phyloP scores from a whole-genome alignment of 306 rosid genomes.

The Lathyrus sativus region DNA sequence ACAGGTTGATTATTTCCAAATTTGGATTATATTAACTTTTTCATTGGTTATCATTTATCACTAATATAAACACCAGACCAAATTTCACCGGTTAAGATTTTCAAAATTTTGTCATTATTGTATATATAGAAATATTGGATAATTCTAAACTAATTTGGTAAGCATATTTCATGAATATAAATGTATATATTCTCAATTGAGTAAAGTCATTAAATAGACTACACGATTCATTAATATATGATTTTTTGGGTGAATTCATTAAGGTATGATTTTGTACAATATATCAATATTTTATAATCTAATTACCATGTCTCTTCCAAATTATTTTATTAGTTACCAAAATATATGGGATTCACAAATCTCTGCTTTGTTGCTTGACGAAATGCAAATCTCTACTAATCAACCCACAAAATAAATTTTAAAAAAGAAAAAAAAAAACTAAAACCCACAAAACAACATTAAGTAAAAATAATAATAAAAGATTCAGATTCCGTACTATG shows the following conservation, averaged over 20 bases:
- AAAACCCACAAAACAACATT: too few species aligned
- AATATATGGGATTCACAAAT: not conserved
- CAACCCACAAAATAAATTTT: too few species aligned
- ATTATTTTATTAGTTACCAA: slow-evolving; percentile 28
- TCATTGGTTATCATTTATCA: slow-evolving; percentile 24
- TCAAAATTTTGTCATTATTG: slow-evolving; percentile 15
- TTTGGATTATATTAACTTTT: slow-evolving; percentile 7
- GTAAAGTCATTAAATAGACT: slow-evolving; percentile 38
- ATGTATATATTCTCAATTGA: slow-evolving; percentile 33
- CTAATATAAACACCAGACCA: slow-evolving; percentile 23
- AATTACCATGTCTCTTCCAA: slow-evolving; percentile 33
- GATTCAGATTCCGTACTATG: too few species aligned
- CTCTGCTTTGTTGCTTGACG: not conserved
- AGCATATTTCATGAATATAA: slow-evolving; percentile 30
- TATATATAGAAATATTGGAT: slow-evolving; percentile 26
- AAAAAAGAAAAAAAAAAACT: too few species aligned
- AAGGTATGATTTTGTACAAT: slow-evolving; percentile 4
- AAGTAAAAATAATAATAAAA: too few species aligned
- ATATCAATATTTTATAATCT: not conserved
- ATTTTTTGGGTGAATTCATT: slow-evolving; percentile 5
- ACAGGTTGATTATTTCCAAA: not conserved
- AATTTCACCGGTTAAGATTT: slow-evolving; percentile 25
- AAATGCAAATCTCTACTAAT: too few species aligned
- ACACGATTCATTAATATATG: slow-evolving; percentile 23
- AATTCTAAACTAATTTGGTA: slow-evolving; percentile 32